Conservation (phyloP, 495 filamentous ascomycete genomes). For the Penicillium maclennaniae region DNA sequence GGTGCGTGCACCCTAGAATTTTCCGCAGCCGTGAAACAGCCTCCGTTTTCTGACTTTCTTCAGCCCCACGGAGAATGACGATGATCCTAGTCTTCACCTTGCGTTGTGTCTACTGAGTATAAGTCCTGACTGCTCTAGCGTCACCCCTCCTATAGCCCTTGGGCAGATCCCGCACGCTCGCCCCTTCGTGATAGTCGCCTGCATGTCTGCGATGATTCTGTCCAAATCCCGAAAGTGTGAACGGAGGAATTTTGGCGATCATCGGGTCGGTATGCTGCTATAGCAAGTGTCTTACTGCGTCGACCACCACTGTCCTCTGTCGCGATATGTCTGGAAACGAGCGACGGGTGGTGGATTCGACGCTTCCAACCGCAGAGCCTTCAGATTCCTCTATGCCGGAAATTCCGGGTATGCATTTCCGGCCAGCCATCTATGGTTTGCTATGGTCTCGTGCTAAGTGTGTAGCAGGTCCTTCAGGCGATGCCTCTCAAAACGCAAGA, state of each 20-base stretch:
- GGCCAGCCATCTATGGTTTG: neutral
- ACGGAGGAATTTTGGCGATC: constrained; percentile 27
- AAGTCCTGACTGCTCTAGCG: constrained; percentile 8
- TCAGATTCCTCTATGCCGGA: constrained; percentile 6
- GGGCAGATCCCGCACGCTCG: neutral
- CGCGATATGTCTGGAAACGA: constrained; percentile 31
- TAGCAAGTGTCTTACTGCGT: constrained; percentile 18
- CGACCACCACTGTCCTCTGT: constrained; percentile 5
- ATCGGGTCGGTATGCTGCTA: constrained; percentile 22
- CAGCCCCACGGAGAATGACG: neutral
- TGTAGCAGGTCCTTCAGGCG: constrained; percentile 17
- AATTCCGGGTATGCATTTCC: constrained; percentile 15
- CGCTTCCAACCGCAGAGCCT: neutral
- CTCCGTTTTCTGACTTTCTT: neutral
- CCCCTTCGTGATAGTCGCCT: constrained; percentile 3
- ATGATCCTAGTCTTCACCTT: constrained; percentile 6
- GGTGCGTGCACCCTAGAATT: neutral
- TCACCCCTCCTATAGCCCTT: constrained; percentile 1
- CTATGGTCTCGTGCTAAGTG: neutral
- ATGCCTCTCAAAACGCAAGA: constrained; percentile 19
- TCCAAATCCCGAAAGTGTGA: constrained; percentile 14
- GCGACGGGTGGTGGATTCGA: constrained; percentile 8
- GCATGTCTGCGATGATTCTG: constrained; percentile 23
- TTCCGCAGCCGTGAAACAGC: neutral
- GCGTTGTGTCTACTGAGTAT: constrained; percentile 11